Conservation (phyloP, 176 grass and related monocot species). For the Zea luxurians region DNA sequence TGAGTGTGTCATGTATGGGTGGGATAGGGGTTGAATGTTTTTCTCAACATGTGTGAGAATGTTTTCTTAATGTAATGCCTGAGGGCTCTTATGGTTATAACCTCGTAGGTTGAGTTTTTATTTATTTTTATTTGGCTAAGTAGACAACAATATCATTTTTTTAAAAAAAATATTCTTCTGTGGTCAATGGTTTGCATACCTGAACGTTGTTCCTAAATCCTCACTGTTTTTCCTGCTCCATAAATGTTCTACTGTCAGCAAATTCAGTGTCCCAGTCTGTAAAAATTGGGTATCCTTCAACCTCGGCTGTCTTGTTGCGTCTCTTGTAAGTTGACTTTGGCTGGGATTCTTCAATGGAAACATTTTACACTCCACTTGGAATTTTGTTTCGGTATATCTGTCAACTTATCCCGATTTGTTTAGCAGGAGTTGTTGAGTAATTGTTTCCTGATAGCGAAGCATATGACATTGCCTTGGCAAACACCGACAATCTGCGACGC, state of each 20-base stretch:
- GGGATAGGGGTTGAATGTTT: too few species aligned
- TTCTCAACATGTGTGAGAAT: not conserved
- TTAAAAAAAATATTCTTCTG: not conserved
- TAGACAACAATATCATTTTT: not conserved
- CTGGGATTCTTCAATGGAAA: not conserved
- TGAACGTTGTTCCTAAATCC: not conserved
- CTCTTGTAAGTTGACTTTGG: not conserved
- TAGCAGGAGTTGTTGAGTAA: not conserved
- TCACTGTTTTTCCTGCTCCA: conserved; percentile 5
- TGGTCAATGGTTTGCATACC: not conserved
- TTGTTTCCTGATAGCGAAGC: not conserved
- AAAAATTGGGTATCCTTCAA: not conserved
- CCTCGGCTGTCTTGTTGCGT: too few species aligned
- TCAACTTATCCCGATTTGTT: not conserved
- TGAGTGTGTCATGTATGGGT: too few species aligned
- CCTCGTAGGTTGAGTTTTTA: too few species aligned
- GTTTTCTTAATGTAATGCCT: not conserved
- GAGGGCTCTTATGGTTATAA: not conserved
- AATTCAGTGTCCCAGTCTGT: not conserved
- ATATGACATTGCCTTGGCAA: not conserved
- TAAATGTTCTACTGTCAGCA: not conserved
- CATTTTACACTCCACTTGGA: not conserved
- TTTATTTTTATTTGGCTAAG: not conserved
- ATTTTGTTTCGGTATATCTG: not conserved
- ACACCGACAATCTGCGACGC: not conserved